Evolutionary conservation across 768 basidiomycete genomes (phyloP), one percentile per base, ranked within the genome.

Genomic region (Porpolomopsis calyptriformis): DNA sequence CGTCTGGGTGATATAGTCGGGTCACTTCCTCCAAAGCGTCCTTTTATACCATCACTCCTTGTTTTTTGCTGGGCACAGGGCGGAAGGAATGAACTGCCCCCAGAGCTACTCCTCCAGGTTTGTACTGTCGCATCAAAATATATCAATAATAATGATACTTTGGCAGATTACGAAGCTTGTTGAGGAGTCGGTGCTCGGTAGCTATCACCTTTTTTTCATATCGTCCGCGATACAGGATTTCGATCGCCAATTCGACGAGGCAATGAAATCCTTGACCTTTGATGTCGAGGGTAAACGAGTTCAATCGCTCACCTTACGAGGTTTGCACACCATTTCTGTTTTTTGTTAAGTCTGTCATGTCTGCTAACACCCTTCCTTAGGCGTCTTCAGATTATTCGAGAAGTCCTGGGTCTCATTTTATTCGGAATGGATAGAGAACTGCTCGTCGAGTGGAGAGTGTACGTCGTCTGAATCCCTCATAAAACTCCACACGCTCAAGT

Each of bases 31-130:
- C 50, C 63, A 1, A 66, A 72, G 40, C 74, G 75, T 16, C 74
- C 76, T 59, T 87, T 79, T 52, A 56, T 72, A 14, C 82, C 85
- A 11, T 74, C 77, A 1, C 59, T 87, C 2, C 46, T 87, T 14
- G 61, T 80, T 3, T 61, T 88, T 40, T 69, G 67, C 18, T 88
- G 85, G 83, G 60, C 67, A 2, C 74, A 73, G 31, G 65, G 59
- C 20, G 67, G 66, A 24, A 56, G 64, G n/a, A 52, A 63, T 3
- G 59, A 61, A 8, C 53, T 64, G 10, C 56, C 64, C 0, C 51
- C 66, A 24, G 83, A 86, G 57, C 71, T 85, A 39, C 56, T 64
- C 27, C 68, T 71, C 31, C 81, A 83, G 82, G 84, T 84, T 41
- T 31, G 29, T 31, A 7, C 14, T 31, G 14, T 31, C 29, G 29